These are phyloP conservation scores for Prunus dulcis DNA, from an alignment of 306 rosid species.

Conservation along the genomic window DNA sequence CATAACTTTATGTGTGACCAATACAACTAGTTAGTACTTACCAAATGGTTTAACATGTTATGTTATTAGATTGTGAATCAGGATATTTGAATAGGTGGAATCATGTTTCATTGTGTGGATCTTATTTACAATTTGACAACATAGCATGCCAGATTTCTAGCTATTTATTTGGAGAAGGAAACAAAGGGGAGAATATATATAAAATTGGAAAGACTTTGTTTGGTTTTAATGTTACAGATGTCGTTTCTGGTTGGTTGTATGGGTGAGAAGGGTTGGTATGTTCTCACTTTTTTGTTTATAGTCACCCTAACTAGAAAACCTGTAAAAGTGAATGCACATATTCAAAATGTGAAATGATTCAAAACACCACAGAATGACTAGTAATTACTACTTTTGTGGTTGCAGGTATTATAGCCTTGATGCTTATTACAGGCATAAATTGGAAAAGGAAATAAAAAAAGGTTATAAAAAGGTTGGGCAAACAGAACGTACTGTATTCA, in stretches of 20 bases:
- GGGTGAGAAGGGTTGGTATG: neutral
- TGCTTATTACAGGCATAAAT: conserved; percentile 60
- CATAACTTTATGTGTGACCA: neutral
- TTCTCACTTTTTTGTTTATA: neutral
- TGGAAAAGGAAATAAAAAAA: conserved; percentile 60
- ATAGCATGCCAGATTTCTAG: neutral
- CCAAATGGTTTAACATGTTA: neutral
- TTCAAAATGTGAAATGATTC: neutral
- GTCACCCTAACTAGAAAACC: neutral
- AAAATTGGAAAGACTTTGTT: neutral
- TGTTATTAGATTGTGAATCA: neutral
- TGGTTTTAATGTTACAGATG: neutral
- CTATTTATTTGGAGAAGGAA: neutral
- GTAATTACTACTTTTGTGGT: conserved; percentile 14
- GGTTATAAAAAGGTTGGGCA: conserved; percentile 58
- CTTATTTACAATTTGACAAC: neutral
- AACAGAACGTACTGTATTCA: conserved; percentile 75
- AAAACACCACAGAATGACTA: neutral
- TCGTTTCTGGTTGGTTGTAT: neutral
- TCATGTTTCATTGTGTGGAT: neutral
- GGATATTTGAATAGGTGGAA: neutral
- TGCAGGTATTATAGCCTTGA: conserved; percentile 91
- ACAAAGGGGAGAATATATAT: neutral
- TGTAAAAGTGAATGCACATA: neutral
- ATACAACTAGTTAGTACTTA: no score